A percentile compares a stretch with the other conserved stretches of the same genome.
phyloP scores from a whole-genome alignment of 257 asterid genomes.

The Coffea eugenioides region DNA sequence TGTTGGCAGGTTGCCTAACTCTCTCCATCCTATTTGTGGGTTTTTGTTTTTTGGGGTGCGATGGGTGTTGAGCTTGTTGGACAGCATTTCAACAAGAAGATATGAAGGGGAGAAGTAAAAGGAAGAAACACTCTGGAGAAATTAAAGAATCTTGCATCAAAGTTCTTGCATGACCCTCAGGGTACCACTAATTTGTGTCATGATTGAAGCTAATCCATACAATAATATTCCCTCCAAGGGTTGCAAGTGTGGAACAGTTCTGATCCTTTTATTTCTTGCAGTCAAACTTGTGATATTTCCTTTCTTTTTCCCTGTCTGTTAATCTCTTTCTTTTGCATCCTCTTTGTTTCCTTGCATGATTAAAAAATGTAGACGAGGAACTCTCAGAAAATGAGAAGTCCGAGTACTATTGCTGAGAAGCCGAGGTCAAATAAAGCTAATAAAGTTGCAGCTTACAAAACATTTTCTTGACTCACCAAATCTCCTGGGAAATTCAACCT shows the following conservation, averaged over 20 bases:
- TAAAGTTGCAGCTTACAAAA: background rate
- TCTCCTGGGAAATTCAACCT: background rate
- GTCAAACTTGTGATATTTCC: no score
- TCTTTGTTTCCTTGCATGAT: background rate
- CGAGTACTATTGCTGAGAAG: background rate
- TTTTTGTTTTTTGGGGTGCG: no score
- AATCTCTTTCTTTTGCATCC: background rate
- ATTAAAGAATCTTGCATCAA: background rate
- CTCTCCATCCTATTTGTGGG: no score
- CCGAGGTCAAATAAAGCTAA: background rate
- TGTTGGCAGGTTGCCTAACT: no score
- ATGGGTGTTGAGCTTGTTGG: no score
- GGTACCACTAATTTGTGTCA: background rate
- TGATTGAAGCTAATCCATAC: background rate
- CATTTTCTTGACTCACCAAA: background rate
- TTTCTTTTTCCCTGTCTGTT: background rate
- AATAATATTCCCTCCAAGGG: no score
- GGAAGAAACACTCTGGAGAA: no score
- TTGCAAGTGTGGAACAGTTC: background rate
- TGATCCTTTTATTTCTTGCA: no score
- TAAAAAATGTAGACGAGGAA: background rate
- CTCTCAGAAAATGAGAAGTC: background rate
- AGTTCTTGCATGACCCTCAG: background rate
- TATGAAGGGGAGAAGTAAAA: no score
- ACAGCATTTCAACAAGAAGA: no score